phyloP scores from a whole-genome alignment of 495 filamentous ascomycete genomes.

The Coniosporium apollinis region DNA sequence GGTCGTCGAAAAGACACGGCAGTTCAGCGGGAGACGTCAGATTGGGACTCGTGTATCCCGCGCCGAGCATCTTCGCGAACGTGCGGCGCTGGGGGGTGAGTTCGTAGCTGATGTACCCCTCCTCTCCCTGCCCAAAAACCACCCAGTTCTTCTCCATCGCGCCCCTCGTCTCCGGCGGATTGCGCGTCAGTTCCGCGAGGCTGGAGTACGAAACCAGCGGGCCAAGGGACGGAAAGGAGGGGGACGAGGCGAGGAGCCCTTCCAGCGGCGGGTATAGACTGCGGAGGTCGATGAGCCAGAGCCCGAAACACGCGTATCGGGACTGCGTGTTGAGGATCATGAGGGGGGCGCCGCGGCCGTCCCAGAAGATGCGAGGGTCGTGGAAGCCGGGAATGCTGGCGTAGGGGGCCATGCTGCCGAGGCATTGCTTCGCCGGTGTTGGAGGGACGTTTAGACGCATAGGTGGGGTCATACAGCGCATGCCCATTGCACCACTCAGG shows the following conservation, averaged over 20 bases:
- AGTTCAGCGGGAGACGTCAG: constrained; percentile 21
- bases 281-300: constrained; percentile 27
- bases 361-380: constrained; percentile 27
- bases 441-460: constrained; percentile 22
- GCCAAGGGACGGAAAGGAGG: constrained; percentile 17
- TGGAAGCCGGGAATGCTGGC: constrained; percentile 27
- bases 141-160: constrained; percentile 28
- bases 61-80: constrained; percentile 24
- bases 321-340: constrained; percentile 29
- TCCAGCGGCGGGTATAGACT: constrained; percentile 16
- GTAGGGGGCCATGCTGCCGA: constrained; percentile 16
- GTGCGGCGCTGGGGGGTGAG: constrained; percentile 16
- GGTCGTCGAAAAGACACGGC: constrained; percentile 16
- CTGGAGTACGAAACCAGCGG: constrained; percentile 24
- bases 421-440: constrained; percentile 26
- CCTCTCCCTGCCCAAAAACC: constrained; percentile 17
- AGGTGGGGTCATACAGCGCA: constrained; percentile 20
- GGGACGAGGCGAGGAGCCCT: constrained; percentile 20
- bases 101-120: constrained; percentile 23
- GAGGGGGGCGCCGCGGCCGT: constrained; percentile 24
- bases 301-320: constrained; percentile 28
- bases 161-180: constrained; percentile 17
- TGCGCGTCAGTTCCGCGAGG: constrained; percentile 26
- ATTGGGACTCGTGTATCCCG: constrained; percentile 24
- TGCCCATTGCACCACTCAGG: constrained; percentile 19